Percentiles rank a stretch among this genome's conserved stretches.
Evolutionary conservation across 108 stramenopile genomes (phyloP).

Genomic region (Schizochytrium sp.): DNA sequence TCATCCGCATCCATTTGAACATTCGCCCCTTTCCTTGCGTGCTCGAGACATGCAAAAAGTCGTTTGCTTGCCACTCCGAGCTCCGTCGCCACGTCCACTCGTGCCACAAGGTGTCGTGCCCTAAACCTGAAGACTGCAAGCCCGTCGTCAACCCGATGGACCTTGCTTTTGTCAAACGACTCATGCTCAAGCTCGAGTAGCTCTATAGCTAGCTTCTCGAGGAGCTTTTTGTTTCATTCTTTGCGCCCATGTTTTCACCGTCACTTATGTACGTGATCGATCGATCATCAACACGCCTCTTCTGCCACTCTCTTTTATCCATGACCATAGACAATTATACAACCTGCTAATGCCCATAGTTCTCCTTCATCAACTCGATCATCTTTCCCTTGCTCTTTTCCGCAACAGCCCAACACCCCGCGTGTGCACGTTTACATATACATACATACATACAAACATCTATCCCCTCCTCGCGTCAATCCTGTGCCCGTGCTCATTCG

Average conservation of each 20-base stretch:
- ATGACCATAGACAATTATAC: too few species aligned
- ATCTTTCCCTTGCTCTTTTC: too few species aligned
- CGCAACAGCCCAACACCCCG: too few species aligned
- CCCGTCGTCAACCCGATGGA: not conserved
- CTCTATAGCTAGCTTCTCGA: not conserved
- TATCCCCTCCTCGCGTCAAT: too few species aligned
- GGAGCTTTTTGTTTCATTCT: not conserved
- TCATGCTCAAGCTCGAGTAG: constrained; percentile 2
- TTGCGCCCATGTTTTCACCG: not conserved
- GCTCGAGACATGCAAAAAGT: not conserved
- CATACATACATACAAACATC: too few species aligned
- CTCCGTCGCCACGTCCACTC: not conserved
- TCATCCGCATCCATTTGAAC: not conserved
- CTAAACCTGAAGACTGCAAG: not conserved
- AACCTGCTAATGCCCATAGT: too few species aligned
- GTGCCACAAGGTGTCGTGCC: constrained; percentile 16
- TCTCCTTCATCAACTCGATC: too few species aligned
- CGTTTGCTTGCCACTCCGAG: constrained; percentile 7
- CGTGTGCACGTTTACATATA: too few species aligned
- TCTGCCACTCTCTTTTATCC: too few species aligned
- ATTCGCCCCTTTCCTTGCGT: constrained; percentile 7
- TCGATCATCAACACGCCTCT: not conserved
- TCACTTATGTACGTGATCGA: too few species aligned
- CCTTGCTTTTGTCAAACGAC: not conserved
- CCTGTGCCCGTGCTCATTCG: too few species aligned